A percentile compares a stretch with the other conserved stretches of the same genome.
Evolutionary conservation across 495 filamentous ascomycete species (phyloP).

Genomic region (Lasiosphaeris hirsuta): DNA sequence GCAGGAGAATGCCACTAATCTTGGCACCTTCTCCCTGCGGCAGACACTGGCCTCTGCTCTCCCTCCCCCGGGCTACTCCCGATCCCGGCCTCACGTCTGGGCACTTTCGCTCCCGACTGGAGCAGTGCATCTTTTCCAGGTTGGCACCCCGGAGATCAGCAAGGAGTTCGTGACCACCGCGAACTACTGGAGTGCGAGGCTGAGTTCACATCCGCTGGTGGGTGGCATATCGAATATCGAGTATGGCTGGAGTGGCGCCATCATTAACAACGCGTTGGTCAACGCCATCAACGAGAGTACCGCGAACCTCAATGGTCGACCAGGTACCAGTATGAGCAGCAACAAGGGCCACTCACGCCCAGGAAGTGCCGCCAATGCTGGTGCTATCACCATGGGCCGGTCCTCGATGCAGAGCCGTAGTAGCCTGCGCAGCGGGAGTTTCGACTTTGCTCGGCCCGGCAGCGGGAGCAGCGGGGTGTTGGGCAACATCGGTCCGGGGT

Average conservation of each 20-base stretch:
- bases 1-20: constrained; percentile 87
- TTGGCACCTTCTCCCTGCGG: constrained; percentile 81
- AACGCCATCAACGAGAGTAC: constrained; percentile 45
- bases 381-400: constrained; percentile 18
- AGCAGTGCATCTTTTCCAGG: constrained; percentile 95
- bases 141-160: constrained; percentile 91
- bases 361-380: constrained; percentile 36
- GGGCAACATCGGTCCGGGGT: constrained; percentile 44
- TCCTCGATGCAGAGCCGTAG: constrained; percentile 43
- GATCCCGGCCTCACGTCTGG: constrained; percentile 88
- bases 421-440: constrained; percentile 38
- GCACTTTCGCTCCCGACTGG: constrained; percentile 88
- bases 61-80: constrained; percentile 89
- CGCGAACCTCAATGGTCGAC: constrained; percentile 18
- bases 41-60: constrained; percentile 90
- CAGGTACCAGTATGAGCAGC: constrained; percentile 25
- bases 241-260: constrained; percentile 91
- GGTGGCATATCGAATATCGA: constrained; percentile 96
- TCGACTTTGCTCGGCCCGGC: constrained; percentile 39
- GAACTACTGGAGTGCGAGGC: constrained; percentile 95
- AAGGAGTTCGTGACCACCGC: constrained; percentile 90
- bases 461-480: constrained; percentile 68
- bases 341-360: constrained; percentile 37
- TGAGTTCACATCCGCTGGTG: constrained; percentile 87
- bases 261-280: constrained; percentile 73